Evolutionary conservation across 179 eudicot species (phyloP).

Genomic region (Patellifolia procumbens): DNA sequence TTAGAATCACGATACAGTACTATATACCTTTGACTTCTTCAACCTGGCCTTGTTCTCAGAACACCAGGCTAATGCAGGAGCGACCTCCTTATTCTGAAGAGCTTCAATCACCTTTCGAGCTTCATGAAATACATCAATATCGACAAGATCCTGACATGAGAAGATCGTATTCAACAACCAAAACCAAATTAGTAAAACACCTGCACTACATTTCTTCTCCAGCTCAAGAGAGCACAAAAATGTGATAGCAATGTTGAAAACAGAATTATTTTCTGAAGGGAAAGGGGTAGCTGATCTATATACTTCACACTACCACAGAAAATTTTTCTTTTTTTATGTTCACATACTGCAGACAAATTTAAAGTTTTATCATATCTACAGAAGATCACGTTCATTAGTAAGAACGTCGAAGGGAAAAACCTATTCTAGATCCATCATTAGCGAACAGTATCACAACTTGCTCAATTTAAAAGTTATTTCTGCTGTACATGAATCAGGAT

Average conservation of each 20-base stretch:
- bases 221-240: background rate
- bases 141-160: slow-evolving; percentile 78
- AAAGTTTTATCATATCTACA: background rate
- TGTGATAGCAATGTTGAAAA: background rate
- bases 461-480: too few species aligned
- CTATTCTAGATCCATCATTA: background rate
- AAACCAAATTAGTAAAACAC: background rate
- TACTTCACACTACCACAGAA: background rate
- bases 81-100: slow-evolving; percentile 85
- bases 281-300: background rate
- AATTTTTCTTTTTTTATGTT: background rate
- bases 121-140: slow-evolving; percentile 88
- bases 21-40: slow-evolving; percentile 83
- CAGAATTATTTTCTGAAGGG: too few species aligned
- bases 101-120: slow-evolving; percentile 89
- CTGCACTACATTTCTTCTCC: background rate
- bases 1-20: slow-evolving; percentile 11
- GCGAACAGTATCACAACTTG: background rate
- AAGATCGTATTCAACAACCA: slow-evolving; percentile 11
- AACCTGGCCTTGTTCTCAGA: slow-evolving; percentile 88
- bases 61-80: slow-evolving; percentile 98
- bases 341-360: background rate
- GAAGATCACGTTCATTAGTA: background rate
- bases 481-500: too few species aligned
- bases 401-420: background rate